phyloP scores from a whole-genome alignment of 2,329 filamentous ascomycete genomes.

The Xylaria sp. region DNA sequence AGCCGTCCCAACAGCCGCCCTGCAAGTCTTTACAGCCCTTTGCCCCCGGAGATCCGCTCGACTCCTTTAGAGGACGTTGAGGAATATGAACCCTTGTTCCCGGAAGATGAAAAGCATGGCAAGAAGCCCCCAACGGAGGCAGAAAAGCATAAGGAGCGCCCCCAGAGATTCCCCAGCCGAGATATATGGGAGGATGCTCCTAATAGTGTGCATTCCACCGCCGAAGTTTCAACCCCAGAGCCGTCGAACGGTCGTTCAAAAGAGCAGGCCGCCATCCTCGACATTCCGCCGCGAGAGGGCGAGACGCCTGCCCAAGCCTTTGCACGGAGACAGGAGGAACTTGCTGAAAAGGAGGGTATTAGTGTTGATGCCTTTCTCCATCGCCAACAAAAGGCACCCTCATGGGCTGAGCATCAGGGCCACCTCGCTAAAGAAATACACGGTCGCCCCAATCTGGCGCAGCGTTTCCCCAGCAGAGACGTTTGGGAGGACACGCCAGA shows the following conservation, averaged over 20 bases:
- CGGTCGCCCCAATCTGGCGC: slow-evolving; percentile 57
- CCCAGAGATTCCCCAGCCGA: slow-evolving; percentile 83
- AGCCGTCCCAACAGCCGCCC: slow-evolving; percentile 68
- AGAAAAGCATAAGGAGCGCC: slow-evolving; percentile 56
- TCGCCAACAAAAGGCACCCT: slow-evolving; percentile 51
- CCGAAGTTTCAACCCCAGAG: slow-evolving; percentile 84
- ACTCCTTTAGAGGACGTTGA: slow-evolving; percentile 85
- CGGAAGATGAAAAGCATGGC: slow-evolving; percentile 66
- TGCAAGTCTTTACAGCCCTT: slow-evolving; percentile 62
- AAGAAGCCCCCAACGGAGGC: slow-evolving; percentile 43
- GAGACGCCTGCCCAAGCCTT: slow-evolving; percentile 67
- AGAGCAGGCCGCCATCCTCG: slow-evolving; percentile 41
- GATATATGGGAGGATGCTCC: slow-evolving; percentile 98
- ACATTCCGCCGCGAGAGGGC: slow-evolving; percentile 43
- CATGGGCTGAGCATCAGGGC: slow-evolving; percentile 50
- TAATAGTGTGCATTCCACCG: slow-evolving; percentile 75
- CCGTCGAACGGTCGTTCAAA: slow-evolving; percentile 49
- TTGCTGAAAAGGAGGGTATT: slow-evolving; percentile 60
- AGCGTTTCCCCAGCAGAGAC: slow-evolving; percentile 87
- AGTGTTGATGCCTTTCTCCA: slow-evolving; percentile 56
- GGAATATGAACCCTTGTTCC: slow-evolving; percentile 94
- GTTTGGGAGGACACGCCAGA: slow-evolving; percentile 95
- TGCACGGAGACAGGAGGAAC: slow-evolving; percentile 65
- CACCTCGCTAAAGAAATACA: slow-evolving; percentile 54
- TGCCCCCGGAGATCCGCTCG: slow-evolving; percentile 57